Base-by-base conservation (phyloP, 2,329 filamentous ascomycete species). In the Fusarium sp. region DNA sequence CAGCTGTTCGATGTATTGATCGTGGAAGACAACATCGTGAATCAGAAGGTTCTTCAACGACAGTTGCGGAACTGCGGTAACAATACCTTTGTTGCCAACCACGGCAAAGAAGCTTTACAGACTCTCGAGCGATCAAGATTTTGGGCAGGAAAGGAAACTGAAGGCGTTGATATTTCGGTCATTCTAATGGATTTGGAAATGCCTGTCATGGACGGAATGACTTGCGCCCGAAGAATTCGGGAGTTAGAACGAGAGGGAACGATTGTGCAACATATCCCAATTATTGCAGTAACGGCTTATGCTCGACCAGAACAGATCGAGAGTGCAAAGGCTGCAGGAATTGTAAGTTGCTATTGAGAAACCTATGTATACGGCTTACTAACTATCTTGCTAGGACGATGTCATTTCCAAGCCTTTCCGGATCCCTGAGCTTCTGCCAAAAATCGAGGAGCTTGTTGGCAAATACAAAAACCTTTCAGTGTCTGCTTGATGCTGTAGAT, bases 171-270 rank as follows among this genome's bases (percentile, higher is more conserved):
- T 49, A 84, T 92, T 25, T 88, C 88, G 11, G 84, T 93, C 47
- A 89, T 94, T 14, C 79, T 94, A 8, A 93, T 94, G 92, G 92
- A 94, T 75, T 84, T 93, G 49, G 92, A 94, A 74, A 94, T 94
- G 92, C 92, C 92, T 2, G 86, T 93, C 45, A 94, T 94, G 92
- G 91, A 94, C 73, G 92, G 92, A 37, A 87, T 92, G 78, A 91
- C 90, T 4, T 93, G 92, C 68, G 89, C 92, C 14, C 84, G 86
- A 43, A 87, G 83, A 63, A 93, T 95, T 55, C 86, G 92, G 20
- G 86, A 90, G 63, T 82, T 92, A 20, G 91, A 94, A 76, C 81
- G 80, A 50, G 83, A 87, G 55, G 88, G 88, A 21, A 87, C 84
- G 32, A 86, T 92, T 49, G 82, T 85, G 20, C 81, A 84, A 51